Evolutionary conservation across 176 grass and related monocot genomes (phyloP), one percentile per base, ranked within the genome.

Genomic region (sorghum (Sorghum bicolor)): DNA sequence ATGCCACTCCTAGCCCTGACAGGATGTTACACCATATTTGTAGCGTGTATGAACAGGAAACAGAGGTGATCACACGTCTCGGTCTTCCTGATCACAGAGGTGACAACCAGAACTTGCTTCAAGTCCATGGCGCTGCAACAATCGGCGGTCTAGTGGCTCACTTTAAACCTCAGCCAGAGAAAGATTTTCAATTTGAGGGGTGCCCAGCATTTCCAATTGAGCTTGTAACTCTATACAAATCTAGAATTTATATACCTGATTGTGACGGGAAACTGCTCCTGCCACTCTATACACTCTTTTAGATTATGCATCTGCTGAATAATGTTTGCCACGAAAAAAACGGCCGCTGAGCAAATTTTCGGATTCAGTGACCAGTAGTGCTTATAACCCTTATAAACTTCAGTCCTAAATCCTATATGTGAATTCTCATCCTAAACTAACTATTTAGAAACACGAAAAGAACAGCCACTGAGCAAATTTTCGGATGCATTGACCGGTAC

Each of bases 201-300:
- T 58, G 20, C 22, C 22, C 53, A n/a, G 2, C 20, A 57, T 57
- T 57, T 57, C 53, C 57, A 60, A 60, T 25, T 60, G 57, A 60
- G 57, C 57, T 25, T 25, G n/a, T 60, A 60, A 60, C 57, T 60
- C 57, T 25, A 50, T 80, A 64, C 25, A 85, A 64, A 50, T 63
- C 8, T 26, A 64, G 19, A 55, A 11, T 50, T 50, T 5, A 39
- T 5, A 39, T 26, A 70, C 45, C 31, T 5, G 16, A 72, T 44
- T 44, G 22, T 22, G 4, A 76, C 1, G 26, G 19, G 31, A 36
- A 66, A n/a, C 5, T 19, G 74, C 1, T 43, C 37, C 37, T 65
- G 39, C 45, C 10, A 61, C 39, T 40, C 37, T 76, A 10, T 24
- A 36, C 34, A 6, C 34, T 36, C 5, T 36, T 36, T 36, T 36